Percentiles rank a stretch among this genome's conserved stretches.
These are phyloP conservation scores for Chrysosporium keratinophilum DNA, from an alignment of 2,329 filamentous ascomycete genomes.

Conservation along the genomic window DNA sequence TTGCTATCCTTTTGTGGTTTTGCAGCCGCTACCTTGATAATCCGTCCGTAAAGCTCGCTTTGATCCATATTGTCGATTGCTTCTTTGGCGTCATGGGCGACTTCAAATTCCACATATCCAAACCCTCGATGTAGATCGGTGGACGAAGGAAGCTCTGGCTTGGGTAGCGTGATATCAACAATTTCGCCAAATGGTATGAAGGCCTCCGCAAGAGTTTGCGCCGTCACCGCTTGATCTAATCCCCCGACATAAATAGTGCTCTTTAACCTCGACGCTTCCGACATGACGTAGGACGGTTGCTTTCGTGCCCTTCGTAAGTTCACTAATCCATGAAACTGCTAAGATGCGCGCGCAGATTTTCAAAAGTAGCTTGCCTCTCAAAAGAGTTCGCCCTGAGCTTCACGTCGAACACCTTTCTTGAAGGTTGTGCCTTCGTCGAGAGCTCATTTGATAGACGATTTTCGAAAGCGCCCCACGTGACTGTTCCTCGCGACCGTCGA, in stretches of 20 bases:
- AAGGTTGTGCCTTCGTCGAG: background rate
- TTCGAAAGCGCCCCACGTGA: background rate
- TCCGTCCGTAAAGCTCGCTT: slow-evolving; percentile 82
- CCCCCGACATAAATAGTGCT: slow-evolving; percentile 88
- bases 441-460: background rate
- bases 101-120: slow-evolving; percentile 91
- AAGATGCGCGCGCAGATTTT: background rate
- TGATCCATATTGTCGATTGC: slow-evolving; percentile 99
- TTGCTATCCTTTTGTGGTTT: slow-evolving; percentile 83
- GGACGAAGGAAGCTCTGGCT: slow-evolving; percentile 69
- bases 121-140: slow-evolving; percentile 80
- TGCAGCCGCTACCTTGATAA: slow-evolving; percentile 83
- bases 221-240: slow-evolving; percentile 66
- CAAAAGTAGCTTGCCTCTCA: background rate
- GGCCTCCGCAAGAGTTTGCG: slow-evolving; percentile 68
- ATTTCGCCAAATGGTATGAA: slow-evolving; percentile 98
- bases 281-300: slow-evolving; percentile 47
- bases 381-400: too few species aligned
- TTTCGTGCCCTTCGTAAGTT: slow-evolving; percentile 7
- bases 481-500: background rate
- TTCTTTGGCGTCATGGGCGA: slow-evolving; percentile 74
- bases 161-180: slow-evolving; percentile 78
- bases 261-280: slow-evolving; percentile 72
- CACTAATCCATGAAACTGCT: slow-evolving; percentile 3
- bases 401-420: too few species aligned